Base-by-base conservation (phyloP, 768 basidiomycete genomes). In the Tephrocybe sp. region DNA sequence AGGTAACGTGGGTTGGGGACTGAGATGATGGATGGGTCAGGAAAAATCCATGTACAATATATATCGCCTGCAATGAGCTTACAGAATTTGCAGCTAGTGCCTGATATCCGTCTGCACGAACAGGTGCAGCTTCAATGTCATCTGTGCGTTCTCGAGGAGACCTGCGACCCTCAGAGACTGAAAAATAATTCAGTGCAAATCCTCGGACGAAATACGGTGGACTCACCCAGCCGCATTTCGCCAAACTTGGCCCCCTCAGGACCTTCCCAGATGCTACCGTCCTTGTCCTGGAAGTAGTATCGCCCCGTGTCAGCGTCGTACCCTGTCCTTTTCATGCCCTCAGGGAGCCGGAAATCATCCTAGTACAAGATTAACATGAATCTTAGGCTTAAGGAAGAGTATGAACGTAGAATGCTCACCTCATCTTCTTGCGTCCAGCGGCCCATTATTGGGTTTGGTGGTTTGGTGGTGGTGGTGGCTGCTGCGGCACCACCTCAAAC, bases 291-390 rank as follows among this genome's bases (percentile, higher is more conserved):
- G 68, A 84, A 91, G 62, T 77, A 75, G 70, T 90, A 89, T 42
- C 76, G 70, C 43, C 79, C 77, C 1, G 76, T 74, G 69, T 91
- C 89, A 3, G 83, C 70, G 67, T 92, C 89, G 61, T 90, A 91
- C 10, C 87, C 89, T 50, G 87, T 79, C 31, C 89, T 81, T 54
- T 80, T 71, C 78, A 82, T 77, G 45, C 80, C 80, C 51, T 75
- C 76, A 11, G 80, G 79, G 6, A 82, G 68, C 32, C 78, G 74
- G 62, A 74, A 69, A 44, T 72, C 73, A 57, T 82, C 79, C 79
- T 80, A 26, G 7, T 26, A 45, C 0, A 40, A 58, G 62, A 64
- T 19, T n/a, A n/a, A n/a, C 33, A 52, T 26, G 26, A 26, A 39
- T 30, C 11, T 39, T 5, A 33, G 30, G 19, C 19, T n/a, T 22